Evolutionary conservation across 140 eudicot genomes (phyloP), one percentile per base, ranked within the genome.

Genomic region (Stevia rebaudiana): DNA sequence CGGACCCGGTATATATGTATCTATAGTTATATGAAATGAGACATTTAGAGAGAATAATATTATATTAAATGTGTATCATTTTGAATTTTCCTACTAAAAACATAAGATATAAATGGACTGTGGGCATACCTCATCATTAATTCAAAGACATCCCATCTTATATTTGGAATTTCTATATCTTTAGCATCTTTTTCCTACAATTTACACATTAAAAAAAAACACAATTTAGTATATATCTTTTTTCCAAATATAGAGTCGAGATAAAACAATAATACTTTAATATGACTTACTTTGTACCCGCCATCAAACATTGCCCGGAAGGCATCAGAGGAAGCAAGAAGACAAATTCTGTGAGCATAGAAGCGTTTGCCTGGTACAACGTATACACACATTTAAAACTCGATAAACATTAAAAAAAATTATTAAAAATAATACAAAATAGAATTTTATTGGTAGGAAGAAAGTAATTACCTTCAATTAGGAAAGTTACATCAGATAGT

Each of bases 231-330:
- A 54, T n/a, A n/a, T n/a, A n/a, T n/a, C n/a, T n/a, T n/a, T n/a
- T n/a, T 28, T 59, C 11, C 3, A 15, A 33, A 23, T 9, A 57
- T 68, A 25, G 23, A 17, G n/a, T 35, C 2, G 4, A 18, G 35
- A 28, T 28, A n/a, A 6, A 48, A 58, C 5, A n/a, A 15, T 23
- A 15, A 30, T 33, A 60, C 46, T 36, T 50, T 18, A 9, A 67
- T 16, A n/a, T 3, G 3, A 28, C 73, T 54, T 70, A 94, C 99
- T 81, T 82, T 75, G 66, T 88, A 94, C 44, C 95, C 97, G 24
- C 88, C 95, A 83, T 84, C 97, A 80, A 94, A 88, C 95, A 86
- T 83, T 57, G 95, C 99, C 30, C 90, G 81, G 67, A 94, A 94
- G 35, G 97, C 97, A 80, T 94, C 97, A 56, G 95, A 94, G 37